phyloP scores from a whole-genome alignment of 1,284 basidiomycete genomes.

The Ganoderma meredithae region DNA sequence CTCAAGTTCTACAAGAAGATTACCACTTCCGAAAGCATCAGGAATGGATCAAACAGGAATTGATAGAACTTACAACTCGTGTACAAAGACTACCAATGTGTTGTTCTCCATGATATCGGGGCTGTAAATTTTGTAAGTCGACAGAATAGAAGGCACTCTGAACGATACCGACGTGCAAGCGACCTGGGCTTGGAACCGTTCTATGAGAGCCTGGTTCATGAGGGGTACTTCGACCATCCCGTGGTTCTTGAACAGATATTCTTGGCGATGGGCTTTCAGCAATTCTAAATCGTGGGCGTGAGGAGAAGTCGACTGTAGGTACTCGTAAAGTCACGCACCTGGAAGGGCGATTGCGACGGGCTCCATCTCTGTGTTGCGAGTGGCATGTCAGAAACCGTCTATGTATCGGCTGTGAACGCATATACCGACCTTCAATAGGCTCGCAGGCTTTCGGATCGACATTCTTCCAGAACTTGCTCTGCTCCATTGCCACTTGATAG shows the following conservation, averaged over 20 bases:
- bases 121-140: constrained; percentile 46
- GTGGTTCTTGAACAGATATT: constrained; percentile 77
- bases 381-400: constrained; percentile 16
- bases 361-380: constrained; percentile 55
- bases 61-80: constrained; percentile 82
- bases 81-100: constrained; percentile 83
- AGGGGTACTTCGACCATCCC: constrained; percentile 85
- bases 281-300: constrained; percentile 57
- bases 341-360: constrained; percentile 70
- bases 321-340: constrained; percentile 45
- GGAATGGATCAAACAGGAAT: constrained; percentile 1
- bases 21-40: constrained; percentile 65
- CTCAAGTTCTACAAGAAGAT: constrained; percentile 82
- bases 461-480: constrained; percentile 91
- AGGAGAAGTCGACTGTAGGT: background rate
- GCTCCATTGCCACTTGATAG: constrained; percentile 85
- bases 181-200: constrained; percentile 80
- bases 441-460: constrained; percentile 82
- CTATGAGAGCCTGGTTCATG: constrained; percentile 67
- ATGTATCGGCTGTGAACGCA: too few relatives aligned
- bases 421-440: constrained; percentile 70
- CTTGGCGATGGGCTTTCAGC: constrained; percentile 84
- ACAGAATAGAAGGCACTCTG: background rate
- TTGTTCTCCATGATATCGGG: constrained; percentile 71
- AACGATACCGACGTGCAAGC: constrained; percentile 77